Evolutionary conservation across 2,329 filamentous ascomycete genomes (phyloP).

Genomic region (Bipolaris sorokiniana): DNA sequence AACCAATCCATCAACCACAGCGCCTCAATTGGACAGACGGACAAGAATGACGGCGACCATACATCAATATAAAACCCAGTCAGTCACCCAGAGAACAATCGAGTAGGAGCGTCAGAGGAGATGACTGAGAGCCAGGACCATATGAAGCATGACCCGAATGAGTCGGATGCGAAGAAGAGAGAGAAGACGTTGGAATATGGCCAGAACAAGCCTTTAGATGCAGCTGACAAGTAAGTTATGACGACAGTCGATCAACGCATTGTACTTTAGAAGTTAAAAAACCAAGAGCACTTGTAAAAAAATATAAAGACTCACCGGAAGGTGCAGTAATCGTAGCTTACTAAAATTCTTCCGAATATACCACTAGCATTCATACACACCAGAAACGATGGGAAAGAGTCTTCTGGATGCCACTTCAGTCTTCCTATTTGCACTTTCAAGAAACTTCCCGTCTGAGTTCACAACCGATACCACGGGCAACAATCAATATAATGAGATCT

Average conservation of each 20-base stretch:
- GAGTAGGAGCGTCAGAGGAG: conserved; percentile 19
- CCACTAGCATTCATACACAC: too few relatives aligned
- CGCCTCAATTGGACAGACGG: conserved; percentile 11
- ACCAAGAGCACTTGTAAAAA: too few relatives aligned
- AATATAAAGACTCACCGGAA: too few relatives aligned
- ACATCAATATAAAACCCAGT: conserved; percentile 19
- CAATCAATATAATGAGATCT: too few relatives aligned
- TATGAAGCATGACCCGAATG: conserved; percentile 26
- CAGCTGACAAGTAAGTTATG: conserved; percentile 17
- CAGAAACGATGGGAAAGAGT: too few relatives aligned
- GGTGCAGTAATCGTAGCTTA: too few relatives aligned
- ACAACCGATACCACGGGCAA: too few relatives aligned
- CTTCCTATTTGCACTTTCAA: too few relatives aligned
- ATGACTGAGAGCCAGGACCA: conserved; percentile 25
- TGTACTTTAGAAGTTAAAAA: background rate
- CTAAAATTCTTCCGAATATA: too few relatives aligned
- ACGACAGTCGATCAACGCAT: background rate
- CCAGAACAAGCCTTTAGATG: conserved; percentile 24
- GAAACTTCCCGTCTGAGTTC: too few relatives aligned
- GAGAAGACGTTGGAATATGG: conserved; percentile 21
- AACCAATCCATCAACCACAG: conserved; percentile 22
- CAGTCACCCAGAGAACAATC: conserved; percentile 17
- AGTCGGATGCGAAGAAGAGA: conserved; percentile 25
- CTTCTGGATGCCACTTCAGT: too few relatives aligned
- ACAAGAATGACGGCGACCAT: conserved; percentile 14